Evolutionary conservation across 1,284 basidiomycete species (phyloP), one percentile per base, ranked within the genome.

Genomic region (Thecaphora frezii): DNA sequence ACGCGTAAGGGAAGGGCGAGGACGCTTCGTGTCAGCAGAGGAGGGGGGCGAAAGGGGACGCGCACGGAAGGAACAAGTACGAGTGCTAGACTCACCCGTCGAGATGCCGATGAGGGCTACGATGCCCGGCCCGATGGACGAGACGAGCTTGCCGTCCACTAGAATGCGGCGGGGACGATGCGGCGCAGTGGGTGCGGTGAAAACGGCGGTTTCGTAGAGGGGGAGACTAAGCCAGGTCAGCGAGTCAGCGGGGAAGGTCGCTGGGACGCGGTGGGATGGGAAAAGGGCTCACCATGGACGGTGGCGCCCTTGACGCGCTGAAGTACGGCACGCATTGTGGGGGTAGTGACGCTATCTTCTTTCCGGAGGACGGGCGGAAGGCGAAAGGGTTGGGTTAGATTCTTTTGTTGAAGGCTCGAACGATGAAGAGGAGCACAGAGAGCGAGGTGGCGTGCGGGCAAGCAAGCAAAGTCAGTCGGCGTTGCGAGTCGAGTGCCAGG

Each of bases 221-320:
- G n/a, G n/a, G 24, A 46, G 44, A 23, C 25, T 8, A 44, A 10
- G 26, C 10, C 14, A 16, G 23, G 36, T 42, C 22, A 41, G n/a
- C 23, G 16, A 28, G 3, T 33, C 43, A 45, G 21, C 24, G 38
- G 9, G 33, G 43, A 14, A 30, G 38, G n/a, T 26, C 24, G 26
- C 12, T 9, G 5, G 23, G 16, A n/a, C 5, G 18, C 18, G 21
- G 8, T 22, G 30, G 23, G 28, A 33, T 14, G 36, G 10, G 44
- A 19, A 23, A 3, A 16, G 28, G 0, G 54, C 73, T 48, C 38
- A 73, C 70, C 74, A 39, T 75, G 69, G 24, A 77, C 74, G 5
- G 71, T 68, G 12, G 74, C 74, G 33, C 72, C 66, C 47, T 70
- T 74, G 44, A 77, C 74, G 22, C 74, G 69, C 54, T 77, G 73